Evolutionary conservation across 2,329 filamentous ascomycete species (phyloP), one percentile per base, ranked within the genome.

Genomic region (Clonostachys rosea): DNA sequence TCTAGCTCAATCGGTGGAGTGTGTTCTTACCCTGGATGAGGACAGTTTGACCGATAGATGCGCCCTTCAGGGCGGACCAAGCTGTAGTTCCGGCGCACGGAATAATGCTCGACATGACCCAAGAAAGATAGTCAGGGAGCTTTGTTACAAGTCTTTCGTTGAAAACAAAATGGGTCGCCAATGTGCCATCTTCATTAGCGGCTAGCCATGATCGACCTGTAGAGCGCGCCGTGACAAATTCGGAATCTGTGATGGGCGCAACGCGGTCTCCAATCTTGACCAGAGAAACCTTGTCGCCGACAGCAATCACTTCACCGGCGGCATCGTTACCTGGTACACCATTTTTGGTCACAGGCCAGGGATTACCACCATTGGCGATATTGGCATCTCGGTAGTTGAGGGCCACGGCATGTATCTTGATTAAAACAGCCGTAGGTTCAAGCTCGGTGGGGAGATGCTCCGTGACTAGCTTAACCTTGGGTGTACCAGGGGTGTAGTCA

Each of bases 71-170:
- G 1, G 70, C 67, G 42, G 62, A 58, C 68, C 71, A 75, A 2
- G 73, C 71, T 1, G 71, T 75, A 0, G 66, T 59, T 1, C 68
- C 72, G 17, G 72, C 70, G 36, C 69, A 74, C 1, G 69, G 69
- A 14, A 75, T 60, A 2, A 63, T 63, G 8, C 57, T 55, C 3
- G 67, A 65, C 4, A 62, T 52, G 2, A 57, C 48, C 63, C 65
- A 73, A 35, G 60, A 52, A 16, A 74, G 53, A 45, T 72, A 57
- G 0, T 46, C 46, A 0, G 70, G 70, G 1, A 72, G 45, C 42
- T 64, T 67, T 20, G 52, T 57, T 5, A 74, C 42, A 9, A 57
- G 52, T 34, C 56, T 51, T 50, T 72, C 67, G 20, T 71, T 63
- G 46, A 69, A 73, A 1, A 73, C 54, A 2, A 73, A n/a, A 50